phyloP scores from a whole-genome alignment of 176 grass and related monocot species.

The Cenchrus purpureus region DNA sequence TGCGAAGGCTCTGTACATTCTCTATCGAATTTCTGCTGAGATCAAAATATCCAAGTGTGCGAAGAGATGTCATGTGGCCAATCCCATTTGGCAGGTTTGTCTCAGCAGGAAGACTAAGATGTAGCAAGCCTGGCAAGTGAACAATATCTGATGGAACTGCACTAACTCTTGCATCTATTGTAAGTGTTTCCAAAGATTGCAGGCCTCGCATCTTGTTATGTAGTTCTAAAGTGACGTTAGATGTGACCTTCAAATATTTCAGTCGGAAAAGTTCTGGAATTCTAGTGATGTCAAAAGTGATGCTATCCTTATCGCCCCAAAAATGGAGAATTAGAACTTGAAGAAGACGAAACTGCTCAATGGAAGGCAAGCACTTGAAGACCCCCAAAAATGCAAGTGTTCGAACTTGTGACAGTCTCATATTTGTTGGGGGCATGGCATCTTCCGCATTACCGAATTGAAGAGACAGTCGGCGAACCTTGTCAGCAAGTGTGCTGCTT shows the following conservation, averaged over 20 bases:
- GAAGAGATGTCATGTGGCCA: slow-evolving; percentile 7
- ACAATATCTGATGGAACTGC: slow-evolving; percentile 3
- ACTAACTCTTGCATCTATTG: slow-evolving; percentile 21
- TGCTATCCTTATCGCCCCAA: neutral
- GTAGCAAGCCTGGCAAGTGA: neutral
- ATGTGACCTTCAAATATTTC: slow-evolving; percentile 27
- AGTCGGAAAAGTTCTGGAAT: slow-evolving; percentile 26
- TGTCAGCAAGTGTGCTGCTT: slow-evolving; percentile 8
- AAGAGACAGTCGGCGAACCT: slow-evolving; percentile 36
- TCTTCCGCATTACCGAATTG: slow-evolving; percentile 30
- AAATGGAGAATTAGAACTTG: slow-evolving; percentile 32
- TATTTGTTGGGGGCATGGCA: slow-evolving; percentile 12
- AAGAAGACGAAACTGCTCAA: slow-evolving; percentile 26
- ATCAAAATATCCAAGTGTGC: slow-evolving; percentile 33
- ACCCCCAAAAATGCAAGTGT: slow-evolving; percentile 15
- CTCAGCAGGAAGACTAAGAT: slow-evolving; percentile 2
- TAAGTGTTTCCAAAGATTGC: slow-evolving; percentile 19
- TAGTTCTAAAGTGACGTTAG: slow-evolving; percentile 15
- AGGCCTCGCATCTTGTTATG: neutral
- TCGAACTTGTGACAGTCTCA: slow-evolving; percentile 28
- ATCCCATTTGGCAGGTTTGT: slow-evolving; percentile 28
- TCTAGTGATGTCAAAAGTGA: slow-evolving; percentile 3
- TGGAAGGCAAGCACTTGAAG: neutral
- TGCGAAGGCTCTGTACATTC: neutral
- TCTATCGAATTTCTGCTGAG: neutral